A percentile compares a stretch with the other conserved stretches of the same genome.
Conservation (phyloP, 2,329 filamentous ascomycete genomes). For the Aspergillus versicolor region DNA sequence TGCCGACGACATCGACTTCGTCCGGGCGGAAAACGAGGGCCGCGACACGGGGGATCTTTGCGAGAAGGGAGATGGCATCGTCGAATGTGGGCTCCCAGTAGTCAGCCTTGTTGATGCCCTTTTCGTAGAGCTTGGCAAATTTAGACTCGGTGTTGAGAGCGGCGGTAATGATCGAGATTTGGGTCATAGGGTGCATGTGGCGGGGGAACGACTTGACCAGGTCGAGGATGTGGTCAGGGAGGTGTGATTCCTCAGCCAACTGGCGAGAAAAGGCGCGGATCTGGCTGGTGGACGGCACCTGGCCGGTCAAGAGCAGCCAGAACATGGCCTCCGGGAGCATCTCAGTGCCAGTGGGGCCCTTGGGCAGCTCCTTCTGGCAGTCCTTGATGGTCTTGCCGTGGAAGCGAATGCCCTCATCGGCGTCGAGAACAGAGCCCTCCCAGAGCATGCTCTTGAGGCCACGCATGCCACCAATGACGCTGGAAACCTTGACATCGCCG, state of each 20-base stretch:
- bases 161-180: slow-evolving; percentile 91
- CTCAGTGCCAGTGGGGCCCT: slow-evolving; percentile 83
- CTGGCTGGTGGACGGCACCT: slow-evolving; percentile 81
- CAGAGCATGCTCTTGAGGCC: slow-evolving; percentile 97
- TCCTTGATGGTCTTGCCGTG: slow-evolving; percentile 98
- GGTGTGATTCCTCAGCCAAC: slow-evolving; percentile 78
- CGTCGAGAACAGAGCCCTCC: slow-evolving; percentile 96
- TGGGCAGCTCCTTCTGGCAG: slow-evolving; percentile 89
- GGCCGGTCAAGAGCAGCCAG: slow-evolving; percentile 92
- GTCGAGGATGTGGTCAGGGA: slow-evolving; percentile 80
- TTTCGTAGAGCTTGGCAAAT: slow-evolving; percentile 90
- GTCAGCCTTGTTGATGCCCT: slow-evolving; percentile 88
- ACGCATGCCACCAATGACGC: slow-evolving; percentile 94
- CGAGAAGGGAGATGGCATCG: slow-evolving; percentile 87
- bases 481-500: slow-evolving; percentile 90
- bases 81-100: slow-evolving; percentile 99
- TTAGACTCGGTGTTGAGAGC: slow-evolving; percentile 93
- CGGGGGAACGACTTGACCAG: slow-evolving; percentile 88
- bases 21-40: slow-evolving; percentile 97
- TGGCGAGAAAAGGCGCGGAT: slow-evolving; percentile 80
- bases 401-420: slow-evolving; percentile 96
- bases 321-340: slow-evolving; percentile 99
- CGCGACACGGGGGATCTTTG: slow-evolving; percentile 93
- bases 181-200: slow-evolving; percentile 96
- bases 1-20: slow-evolving; percentile 70